Base-by-base conservation (phyloP, 2,329 filamentous ascomycete genomes). In the Fusarium armeniacum region DNA sequence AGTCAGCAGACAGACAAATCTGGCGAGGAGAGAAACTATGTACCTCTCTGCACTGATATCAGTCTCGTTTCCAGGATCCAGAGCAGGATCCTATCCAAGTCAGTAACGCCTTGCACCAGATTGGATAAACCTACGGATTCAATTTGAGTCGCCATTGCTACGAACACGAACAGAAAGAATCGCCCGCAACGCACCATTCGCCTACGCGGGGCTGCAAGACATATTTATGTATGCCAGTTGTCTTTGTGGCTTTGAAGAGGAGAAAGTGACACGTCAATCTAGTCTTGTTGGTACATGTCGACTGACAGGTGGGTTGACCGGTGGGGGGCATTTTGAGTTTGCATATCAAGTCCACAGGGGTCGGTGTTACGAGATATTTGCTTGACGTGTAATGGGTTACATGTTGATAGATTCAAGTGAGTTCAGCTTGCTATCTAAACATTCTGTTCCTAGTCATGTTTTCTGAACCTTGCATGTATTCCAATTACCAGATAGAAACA, bases 41-140 rank as follows among this genome's bases (percentile, higher is more conserved):
- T 53, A 67, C 71, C 62, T 70, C 15, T 67, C 61, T 15, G 41
- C 38, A 15, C 55, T 50, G 5, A 61, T 53, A 13, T 73, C 60
- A 3, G 49, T 59, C 3, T 68, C 67, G 13, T 47, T 36, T 3
- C 30, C 71, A 4, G 49, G 3, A 4, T 56, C 71, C 24, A 68
- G 6, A 4, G 15, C 11, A 12, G 62, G 55, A 45, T 72, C 71
- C 70, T 73, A 10, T 7, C 5, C 9, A 1, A 3, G 16, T 62
- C 11, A 62, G 12, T 22, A 28, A 4, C 22, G 6, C 13, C 7
- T 18, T 7, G 0, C 0, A 20, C 8, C 3, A 18, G 1, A 2
- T 18, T n/a, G 3, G 10, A 7, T 12, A 9, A 22, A 63, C 69
- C n/a, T 40, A 71, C 69, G 2, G 46, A 56, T 62, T 71, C 69